Base-by-base conservation (phyloP, 2,329 filamentous ascomycete species). In the Ascochyta pisi region DNA sequence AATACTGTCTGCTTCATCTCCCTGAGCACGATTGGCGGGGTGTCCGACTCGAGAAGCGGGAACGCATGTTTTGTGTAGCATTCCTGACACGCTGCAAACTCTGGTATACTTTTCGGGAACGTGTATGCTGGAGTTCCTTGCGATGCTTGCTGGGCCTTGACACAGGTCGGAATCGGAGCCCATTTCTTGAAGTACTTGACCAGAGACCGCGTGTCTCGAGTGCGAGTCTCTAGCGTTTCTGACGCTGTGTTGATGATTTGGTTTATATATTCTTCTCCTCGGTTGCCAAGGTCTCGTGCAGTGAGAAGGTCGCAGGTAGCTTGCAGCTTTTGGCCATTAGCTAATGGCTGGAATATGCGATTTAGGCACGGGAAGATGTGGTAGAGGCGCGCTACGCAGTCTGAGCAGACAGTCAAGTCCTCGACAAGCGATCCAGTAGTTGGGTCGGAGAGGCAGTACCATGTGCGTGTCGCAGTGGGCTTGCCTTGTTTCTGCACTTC, bases 301-400 rank as follows among this genome's bases (percentile, higher is more conserved):
- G 51, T 58, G 46, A 65, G 59, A 2, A 65, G 45, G 23, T 66
- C 64, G 54, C 64, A 65, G 6, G 63, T 67, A 8, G 54, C 64
- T n/a, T 48, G 51, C 8, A 64, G n/a, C 39, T 50, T 52, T 26
- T 57, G 54, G 0, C 63, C 63, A 16, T 52, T 31, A 3, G 47
- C 54, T 13, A 57, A 46, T 6, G 55, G 46, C 8, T n/a, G 19
- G 49, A 67, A 67, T n/a, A 64, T 54, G 22, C 48, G 51, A 3
- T 42, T 50, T 9, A 67, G 50, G 15, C 37, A 44, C 4, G 63
- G 63, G n/a, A 58, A 58, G 10, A 67, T 57, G 16, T 44, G 50
- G 10, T 60, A 44, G 24, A 66, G 31, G 23, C 59, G 57, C 12
- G 37, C 39, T 10, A 66, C 49, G 42, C 62, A 67, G 38, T 56